Conservation (phyloP, 345 rosid genomes). For the Citropsis articulata region DNA sequence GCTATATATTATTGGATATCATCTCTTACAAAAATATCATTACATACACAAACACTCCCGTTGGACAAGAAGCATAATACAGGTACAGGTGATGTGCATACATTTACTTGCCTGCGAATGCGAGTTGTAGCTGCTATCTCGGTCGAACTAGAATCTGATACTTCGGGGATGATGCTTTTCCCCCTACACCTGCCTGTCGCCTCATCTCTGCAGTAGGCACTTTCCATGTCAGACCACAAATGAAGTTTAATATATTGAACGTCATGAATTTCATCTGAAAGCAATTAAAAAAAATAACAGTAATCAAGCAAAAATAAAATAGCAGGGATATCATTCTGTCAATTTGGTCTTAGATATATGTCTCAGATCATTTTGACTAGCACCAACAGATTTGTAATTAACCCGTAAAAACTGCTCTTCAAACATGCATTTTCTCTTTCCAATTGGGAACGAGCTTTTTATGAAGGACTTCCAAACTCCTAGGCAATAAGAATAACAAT, state of each 20-base stretch:
- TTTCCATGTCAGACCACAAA: constrained; percentile 11
- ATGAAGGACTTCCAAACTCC: background rate
- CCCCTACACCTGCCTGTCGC: constrained; percentile 54
- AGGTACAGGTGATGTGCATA: constrained; percentile 24
- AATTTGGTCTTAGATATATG: background rate
- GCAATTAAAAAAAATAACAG: background rate
- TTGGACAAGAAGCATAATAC: constrained; percentile 23
- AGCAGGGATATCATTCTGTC: background rate
- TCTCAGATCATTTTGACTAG: background rate
- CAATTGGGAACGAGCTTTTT: background rate
- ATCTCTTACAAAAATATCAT: constrained; percentile 15
- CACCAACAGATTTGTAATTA: background rate
- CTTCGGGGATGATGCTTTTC: constrained; percentile 59
- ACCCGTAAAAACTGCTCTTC: background rate
- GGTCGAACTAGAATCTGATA: constrained; percentile 41
- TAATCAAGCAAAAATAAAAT: background rate
- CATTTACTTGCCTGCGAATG: constrained; percentile 49
- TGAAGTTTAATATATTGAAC: background rate
- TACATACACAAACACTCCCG: constrained; percentile 22
- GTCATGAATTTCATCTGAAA: background rate
- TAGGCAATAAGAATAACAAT: background rate
- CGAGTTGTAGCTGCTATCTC: constrained; percentile 48
- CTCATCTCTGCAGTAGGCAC: constrained; percentile 60
- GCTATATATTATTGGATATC: constrained; percentile 31
- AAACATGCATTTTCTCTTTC: background rate